A percentile compares a stretch with the other conserved stretches of the same genome.
Conservation (phyloP, 148 eudicot genomes). For the Chenopodium formosanum region DNA sequence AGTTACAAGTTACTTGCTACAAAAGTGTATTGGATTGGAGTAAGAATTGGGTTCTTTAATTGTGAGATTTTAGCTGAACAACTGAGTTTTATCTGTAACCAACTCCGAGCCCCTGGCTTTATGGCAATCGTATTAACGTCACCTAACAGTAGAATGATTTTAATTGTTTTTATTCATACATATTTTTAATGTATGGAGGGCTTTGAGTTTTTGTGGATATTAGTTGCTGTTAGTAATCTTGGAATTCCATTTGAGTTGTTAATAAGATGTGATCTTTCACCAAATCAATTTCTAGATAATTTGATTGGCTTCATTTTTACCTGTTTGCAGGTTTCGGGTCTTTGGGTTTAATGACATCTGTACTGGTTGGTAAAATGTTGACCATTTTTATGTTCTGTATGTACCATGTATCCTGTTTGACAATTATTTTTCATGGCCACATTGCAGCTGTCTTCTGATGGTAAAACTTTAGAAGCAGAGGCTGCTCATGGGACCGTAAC, state of each 20-base stretch:
- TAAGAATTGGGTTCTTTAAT: neutral
- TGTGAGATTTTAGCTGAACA: neutral
- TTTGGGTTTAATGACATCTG: constrained; percentile 87
- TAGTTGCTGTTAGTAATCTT: neutral
- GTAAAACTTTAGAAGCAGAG: constrained; percentile 86
- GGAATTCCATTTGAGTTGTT: neutral
- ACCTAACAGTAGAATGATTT: neutral
- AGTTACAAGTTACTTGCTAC: neutral
- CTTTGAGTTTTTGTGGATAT: neutral
- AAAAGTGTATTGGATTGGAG: neutral
- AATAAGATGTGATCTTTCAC: neutral
- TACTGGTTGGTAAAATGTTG: constrained; percentile 47
- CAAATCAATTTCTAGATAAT: neutral
- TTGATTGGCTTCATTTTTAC: neutral
- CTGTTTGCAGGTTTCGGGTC: constrained; percentile 74
- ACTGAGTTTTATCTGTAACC: neutral
- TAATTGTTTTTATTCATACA: neutral
- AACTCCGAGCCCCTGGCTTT: neutral
- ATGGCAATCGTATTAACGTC: neutral
- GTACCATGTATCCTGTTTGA: neutral
- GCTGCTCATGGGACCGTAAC: constrained; percentile 96
- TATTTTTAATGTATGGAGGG: too few species aligned
- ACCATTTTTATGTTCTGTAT: neutral
- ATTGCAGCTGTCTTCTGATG: constrained; percentile 81
- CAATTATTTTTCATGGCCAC: neutral